Evolutionary conservation across 352 stramenopile genomes (phyloP), one percentile per base, ranked within the genome.

Genomic region (Lagenidium sp.): DNA sequence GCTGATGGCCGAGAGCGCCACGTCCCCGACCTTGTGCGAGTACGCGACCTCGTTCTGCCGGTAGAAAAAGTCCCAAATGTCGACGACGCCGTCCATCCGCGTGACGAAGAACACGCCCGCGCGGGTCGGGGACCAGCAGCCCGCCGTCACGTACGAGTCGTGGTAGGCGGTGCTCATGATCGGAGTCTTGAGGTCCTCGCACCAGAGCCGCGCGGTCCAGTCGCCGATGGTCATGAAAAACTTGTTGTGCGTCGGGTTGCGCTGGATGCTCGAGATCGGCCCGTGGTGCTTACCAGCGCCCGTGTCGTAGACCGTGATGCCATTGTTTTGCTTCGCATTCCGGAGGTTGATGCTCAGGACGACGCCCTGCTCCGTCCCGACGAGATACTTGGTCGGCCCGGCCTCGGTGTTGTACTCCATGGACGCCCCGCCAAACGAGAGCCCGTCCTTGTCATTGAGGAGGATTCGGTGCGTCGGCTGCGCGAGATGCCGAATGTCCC

Each of bases 91-190:
- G 60, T 98, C 95, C 82, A 96, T 96, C 37, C 94, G 77, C 41
- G 94, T 97, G 36, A 98, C 88, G 54, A 97, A 98, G 64, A 98
- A 98, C 19, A 98, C 92, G 6, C 94, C 94, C 1, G 94, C 87
- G 21, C 95, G 82, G 23, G 95, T 98, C 13, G 95, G 95, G 15
- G 82, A 97, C 91, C 93, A 98, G 71, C 95, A 98, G n/a, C 93
- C 95, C 10, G 80, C 76, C 21, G 94, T 98, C 13, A 98, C 74
- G 53, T 98, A 98, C 44, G 87, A 96, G 44, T 88, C 76, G 67
- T 98, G 90, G 63, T 98, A 98, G 24, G 88, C 94, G 0, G 95
- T 98, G 53, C 87, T 98, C 79, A 98, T 97, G 62, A 98, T 98
- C 10, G 95, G 95, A 26, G 92, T 98, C 59, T 97, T 97, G 37